Base-by-base conservation (phyloP, 306 rosid genomes). In the Ceratonia siliqua region DNA sequence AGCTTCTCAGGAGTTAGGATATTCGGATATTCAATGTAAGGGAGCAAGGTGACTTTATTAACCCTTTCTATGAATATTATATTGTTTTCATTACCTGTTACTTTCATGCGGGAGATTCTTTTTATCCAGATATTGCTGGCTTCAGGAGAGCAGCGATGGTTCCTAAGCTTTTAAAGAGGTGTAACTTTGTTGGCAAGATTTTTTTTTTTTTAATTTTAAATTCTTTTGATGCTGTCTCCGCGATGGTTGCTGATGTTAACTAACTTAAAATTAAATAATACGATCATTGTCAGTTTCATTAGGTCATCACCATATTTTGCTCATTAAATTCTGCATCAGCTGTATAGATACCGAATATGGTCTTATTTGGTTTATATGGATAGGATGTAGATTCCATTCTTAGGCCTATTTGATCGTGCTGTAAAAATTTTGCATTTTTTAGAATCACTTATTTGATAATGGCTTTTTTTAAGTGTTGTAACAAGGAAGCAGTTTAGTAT, bases 1-100 rank as follows among this genome's bases (percentile, higher is more conserved):
- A 74, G 59, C 70, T 32, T 59, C 76, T 39, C 30, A 2, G 28
- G 54, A 20, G 59, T 45, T 27, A 48, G 83, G 53, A 79, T 79
- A 83, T 79, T 83, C 79, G 56, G 55, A 70, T 78, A 55, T 70
- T 17, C 55, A 62, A 20, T 42, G 69, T 7, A 17, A 56, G 67
- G 72, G 59, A 45, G 9, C 15, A 28, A 67, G 42, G 35, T 5
- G 73, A 13, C n/a, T 66, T 68, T 39, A 48, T 15, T 70, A 14
- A 15, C 59, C 28, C 14, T 2, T 49, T 32, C 11, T 22, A 3
- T 21, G 24, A 50, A 33, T 59, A 41, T 80, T 32, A 50, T 68
- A 57, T 45, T 56, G 15, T 54, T 43, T 33, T 56, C 10, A 5
- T 73, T 39, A 7, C 46, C 33, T 4, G 0, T 39, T 63, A 49